A percentile compares a stretch with the other conserved stretches of the same genome.
phyloP scores from a whole-genome alignment of 169 alveolate genomes.

The Plasmodium ovale region DNA sequence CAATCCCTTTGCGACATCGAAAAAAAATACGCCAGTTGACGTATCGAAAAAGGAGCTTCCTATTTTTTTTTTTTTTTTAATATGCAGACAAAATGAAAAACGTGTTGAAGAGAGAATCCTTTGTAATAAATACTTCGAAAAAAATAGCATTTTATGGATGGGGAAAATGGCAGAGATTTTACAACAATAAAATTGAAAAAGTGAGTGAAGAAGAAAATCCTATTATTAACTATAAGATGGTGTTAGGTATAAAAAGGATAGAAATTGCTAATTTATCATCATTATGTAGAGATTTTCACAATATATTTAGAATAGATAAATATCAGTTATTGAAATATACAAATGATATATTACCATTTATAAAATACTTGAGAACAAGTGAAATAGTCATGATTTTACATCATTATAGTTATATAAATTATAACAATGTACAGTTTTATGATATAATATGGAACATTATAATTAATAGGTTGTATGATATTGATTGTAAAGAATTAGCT shows the following conservation, averaged over 20 bases:
- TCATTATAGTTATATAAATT: conserved; percentile 67
- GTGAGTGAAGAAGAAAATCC: conserved; percentile 12
- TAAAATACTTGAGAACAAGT: conserved; percentile 65
- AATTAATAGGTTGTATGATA: conserved; percentile 40
- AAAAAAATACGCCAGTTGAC: no score
- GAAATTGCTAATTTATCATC: conserved; percentile 65
- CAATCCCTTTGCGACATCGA: no score
- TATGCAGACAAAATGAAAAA: conserved; percentile 6
- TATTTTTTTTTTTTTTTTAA: no score
- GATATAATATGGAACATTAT: conserved; percentile 45
- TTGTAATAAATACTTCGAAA: no score
- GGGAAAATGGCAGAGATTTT: neutral
- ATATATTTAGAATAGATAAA: conserved; percentile 70
- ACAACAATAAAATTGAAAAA: neutral
- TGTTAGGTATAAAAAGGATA: conserved; percentile 61
- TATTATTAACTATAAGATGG: conserved; percentile 68
- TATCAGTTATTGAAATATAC: conserved; percentile 54
- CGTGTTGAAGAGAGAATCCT: neutral
- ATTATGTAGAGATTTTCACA: conserved; percentile 75
- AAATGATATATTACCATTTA: conserved; percentile 69
- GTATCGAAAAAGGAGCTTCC: no score
- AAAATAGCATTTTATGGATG: no score
- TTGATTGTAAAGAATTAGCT: conserved; percentile 75
- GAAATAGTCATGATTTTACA: conserved; percentile 76
- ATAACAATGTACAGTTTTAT: conserved; percentile 45